Evolutionary conservation across 768 basidiomycete genomes (phyloP).

Genomic region (Cystobasidium tubakii): DNA sequence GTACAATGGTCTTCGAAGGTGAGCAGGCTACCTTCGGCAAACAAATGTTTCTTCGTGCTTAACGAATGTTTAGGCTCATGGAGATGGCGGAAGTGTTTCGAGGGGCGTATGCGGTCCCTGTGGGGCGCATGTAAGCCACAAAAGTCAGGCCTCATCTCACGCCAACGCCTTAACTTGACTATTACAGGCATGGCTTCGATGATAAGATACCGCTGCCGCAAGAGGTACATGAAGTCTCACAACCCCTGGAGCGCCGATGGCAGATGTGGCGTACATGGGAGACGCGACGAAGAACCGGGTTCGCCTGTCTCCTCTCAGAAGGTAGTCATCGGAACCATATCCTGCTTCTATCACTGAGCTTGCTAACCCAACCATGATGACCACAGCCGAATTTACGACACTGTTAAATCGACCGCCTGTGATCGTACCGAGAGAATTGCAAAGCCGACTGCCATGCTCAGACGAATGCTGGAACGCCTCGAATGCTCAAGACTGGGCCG

Average conservation of each 20-base stretch:
- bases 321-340: not conserved
- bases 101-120: not conserved
- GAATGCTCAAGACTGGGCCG: not conserved
- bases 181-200: not conserved
- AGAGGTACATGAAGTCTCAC: not conserved
- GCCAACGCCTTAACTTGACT: not conserved
- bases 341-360: too few relatives aligned
- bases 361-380: not conserved
- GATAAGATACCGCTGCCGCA: not conserved
- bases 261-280: slow-evolving; percentile 7
- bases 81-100: slow-evolving; percentile 8
- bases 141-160: not conserved
- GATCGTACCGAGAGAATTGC: not conserved
- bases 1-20: not conserved
- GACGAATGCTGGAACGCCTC: slow-evolving; percentile 8
- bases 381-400: not conserved
- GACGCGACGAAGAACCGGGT: not conserved
- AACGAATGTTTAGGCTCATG: slow-evolving; percentile 10
- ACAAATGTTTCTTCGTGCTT: too few relatives aligned
- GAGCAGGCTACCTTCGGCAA: not conserved
- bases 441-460: slow-evolving; percentile 3
- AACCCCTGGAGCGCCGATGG: not conserved
- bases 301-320: not conserved
- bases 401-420: not conserved
- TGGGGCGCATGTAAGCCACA: not conserved